Evolutionary conservation across 2,329 filamentous ascomycete genomes (phyloP).

Genomic region (Sarocladiaceae sp.): DNA sequence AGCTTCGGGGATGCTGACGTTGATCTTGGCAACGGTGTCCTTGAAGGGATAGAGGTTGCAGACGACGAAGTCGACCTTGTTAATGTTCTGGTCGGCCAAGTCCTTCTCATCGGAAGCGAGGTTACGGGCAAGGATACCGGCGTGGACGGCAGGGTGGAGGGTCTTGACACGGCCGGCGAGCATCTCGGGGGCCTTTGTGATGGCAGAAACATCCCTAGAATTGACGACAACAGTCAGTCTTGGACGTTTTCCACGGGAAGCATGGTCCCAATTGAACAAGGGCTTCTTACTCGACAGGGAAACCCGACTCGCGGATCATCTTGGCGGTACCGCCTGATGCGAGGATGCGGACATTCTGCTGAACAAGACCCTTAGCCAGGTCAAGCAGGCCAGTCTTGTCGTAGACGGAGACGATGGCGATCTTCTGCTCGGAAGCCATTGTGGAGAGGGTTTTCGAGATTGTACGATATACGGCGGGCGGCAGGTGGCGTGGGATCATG

Average conservation of each 20-base stretch:
- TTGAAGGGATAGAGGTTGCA: constrained; percentile 99
- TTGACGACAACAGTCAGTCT: constrained; percentile 6
- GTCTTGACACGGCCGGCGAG: constrained; percentile 84
- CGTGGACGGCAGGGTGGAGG: constrained; percentile 88
- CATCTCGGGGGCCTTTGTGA: constrained; percentile 97
- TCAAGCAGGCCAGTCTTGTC: constrained; percentile 97
- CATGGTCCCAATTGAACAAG: background rate
- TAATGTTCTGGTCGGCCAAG: constrained; percentile 88
- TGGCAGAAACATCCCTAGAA: constrained; percentile 86
- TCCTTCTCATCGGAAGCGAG: constrained; percentile 96
- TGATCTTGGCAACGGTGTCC: constrained; percentile 94
- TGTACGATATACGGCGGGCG: background rate
- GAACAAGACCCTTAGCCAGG: constrained; percentile 82
- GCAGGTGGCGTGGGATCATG: background rate
- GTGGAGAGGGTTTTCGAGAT: constrained; percentile 11
- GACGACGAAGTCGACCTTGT: constrained; percentile 92
- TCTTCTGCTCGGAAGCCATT: constrained; percentile 46
- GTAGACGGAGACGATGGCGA: constrained; percentile 95
- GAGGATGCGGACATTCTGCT: constrained; percentile 87
- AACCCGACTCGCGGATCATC: constrained; percentile 94
- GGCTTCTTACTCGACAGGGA: constrained; percentile 76
- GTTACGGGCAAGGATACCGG: constrained; percentile 88
- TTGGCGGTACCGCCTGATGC: constrained; percentile 93
- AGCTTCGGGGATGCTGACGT: constrained; percentile 92
- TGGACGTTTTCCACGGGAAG: background rate